A percentile compares a stretch with the other conserved stretches of the same genome.
phyloP scores from a whole-genome alignment of 2,329 filamentous ascomycete genomes.

The Alternaria triticina region DNA sequence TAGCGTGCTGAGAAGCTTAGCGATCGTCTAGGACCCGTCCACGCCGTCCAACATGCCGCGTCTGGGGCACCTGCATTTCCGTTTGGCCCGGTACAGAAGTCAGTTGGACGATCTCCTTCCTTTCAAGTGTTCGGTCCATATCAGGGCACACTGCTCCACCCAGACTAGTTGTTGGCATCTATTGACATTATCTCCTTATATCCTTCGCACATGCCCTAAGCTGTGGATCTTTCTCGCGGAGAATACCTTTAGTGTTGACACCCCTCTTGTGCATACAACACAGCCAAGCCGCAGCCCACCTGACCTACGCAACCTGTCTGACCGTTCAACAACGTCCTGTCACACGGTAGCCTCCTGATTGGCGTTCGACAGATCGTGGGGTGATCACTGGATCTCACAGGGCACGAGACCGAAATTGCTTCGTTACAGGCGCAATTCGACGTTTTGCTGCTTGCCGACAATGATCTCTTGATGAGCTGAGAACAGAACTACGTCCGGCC shows the following conservation, averaged over 20 bases:
- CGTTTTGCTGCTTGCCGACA: conserved; percentile 12
- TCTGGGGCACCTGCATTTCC: conserved; percentile 21
- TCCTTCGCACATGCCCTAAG: conserved; percentile 8
- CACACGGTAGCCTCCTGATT: neutral
- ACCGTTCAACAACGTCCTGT: neutral
- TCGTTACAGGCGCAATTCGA: neutral
- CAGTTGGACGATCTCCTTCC: conserved; percentile 21
- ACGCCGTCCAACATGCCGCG: conserved; percentile 17
- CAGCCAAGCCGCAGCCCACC: conserved; percentile 1
- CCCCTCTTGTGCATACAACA: conserved; percentile 3
- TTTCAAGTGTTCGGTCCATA: conserved; percentile 11
- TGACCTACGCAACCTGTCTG: conserved; percentile 1
- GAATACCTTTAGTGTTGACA: conserved; percentile 9
- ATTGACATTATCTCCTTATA: conserved; percentile 10
- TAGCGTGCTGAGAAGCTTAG: conserved; percentile 14
- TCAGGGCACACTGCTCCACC: neutral
- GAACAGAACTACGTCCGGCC: conserved; percentile 7
- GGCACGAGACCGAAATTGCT: conserved; percentile 6
- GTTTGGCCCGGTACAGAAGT: conserved; percentile 21
- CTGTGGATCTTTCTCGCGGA: conserved; percentile 4
- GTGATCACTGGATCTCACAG: neutral
- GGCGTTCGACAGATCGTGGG: neutral
- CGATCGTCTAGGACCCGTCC: conserved; percentile 20
- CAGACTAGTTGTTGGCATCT: conserved; percentile 1
- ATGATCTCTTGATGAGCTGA: conserved; percentile 24